A percentile compares a stretch with the other conserved stretches of the same genome.
phyloP scores from a whole-genome alignment of 208 protist genomes.

The Crithidia bombi region DNA sequence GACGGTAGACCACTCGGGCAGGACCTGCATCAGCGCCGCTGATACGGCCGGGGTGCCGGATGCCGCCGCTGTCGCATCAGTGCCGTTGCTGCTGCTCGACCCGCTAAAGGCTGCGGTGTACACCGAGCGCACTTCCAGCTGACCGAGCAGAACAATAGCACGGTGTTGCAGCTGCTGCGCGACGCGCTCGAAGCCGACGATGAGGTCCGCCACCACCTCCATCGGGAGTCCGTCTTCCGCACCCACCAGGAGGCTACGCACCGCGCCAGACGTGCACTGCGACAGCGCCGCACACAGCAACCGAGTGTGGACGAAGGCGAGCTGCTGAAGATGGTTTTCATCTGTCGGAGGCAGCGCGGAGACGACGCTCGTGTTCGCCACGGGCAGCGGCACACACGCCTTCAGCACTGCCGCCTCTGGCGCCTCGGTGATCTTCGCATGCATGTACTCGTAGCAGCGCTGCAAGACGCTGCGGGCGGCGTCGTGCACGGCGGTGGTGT shows the following conservation, averaged over 20 bases:
- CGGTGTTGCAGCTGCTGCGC: conserved; percentile 52
- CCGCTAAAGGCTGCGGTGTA: conserved; percentile 32
- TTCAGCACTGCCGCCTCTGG: conserved; percentile 22
- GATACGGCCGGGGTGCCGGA: conserved; percentile 29
- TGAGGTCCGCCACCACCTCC: conserved; percentile 21
- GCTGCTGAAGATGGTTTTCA: conserved; percentile 7
- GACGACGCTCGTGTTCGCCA: conserved; percentile 21
- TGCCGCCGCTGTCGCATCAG: conserved; percentile 1
- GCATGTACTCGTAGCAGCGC: conserved; percentile 8
- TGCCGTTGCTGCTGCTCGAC: conserved; percentile 13
- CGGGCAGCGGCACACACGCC: conserved; percentile 21
- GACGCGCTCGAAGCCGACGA: conserved; percentile 14
- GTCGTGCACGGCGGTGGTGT: conserved; percentile 25
- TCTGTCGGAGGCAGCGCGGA: conserved; percentile 14
- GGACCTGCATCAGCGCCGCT: conserved; percentile 37
- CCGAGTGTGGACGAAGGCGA: conserved; percentile 29
- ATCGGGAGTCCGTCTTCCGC: conserved; percentile 28
- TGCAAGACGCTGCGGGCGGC: conserved; percentile 22
- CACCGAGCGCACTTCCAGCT: conserved; percentile 45
- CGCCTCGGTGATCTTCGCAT: background rate
- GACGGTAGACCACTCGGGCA: conserved; percentile 48
- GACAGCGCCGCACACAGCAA: conserved; percentile 32
- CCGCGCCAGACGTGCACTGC: conserved; percentile 30
- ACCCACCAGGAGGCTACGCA: conserved; percentile 12
- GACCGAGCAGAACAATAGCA: conserved; percentile 60